Evolutionary conservation across 2,329 filamentous ascomycete genomes (phyloP), one percentile per base, ranked within the genome.

Genomic region (Myriosclerotinia duriaeana): DNA sequence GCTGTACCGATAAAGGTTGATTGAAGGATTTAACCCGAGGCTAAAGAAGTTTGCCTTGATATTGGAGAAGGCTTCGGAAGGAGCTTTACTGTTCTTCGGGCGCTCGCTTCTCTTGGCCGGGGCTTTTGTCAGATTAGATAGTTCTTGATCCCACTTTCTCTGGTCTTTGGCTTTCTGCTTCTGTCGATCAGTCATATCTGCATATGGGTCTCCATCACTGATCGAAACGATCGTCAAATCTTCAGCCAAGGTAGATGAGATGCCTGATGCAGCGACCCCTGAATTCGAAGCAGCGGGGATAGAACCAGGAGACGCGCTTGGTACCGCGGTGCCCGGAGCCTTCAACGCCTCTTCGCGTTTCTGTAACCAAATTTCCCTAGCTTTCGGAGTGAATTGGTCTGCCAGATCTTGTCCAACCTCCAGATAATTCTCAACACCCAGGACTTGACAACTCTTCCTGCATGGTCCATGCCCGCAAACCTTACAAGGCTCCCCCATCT

Each of bases 41-140:
- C 12, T 56, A 14, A 42, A 56, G 26, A 42, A 56, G 22, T 56
- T 56, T 15, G 38, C 54, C 26, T 52, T 52, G 48, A 30, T 26
- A 14, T 5, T 46, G 15, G 44, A 46, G 44, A 46, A 46, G 5
- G 1, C 17, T 17, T 46, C 17, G 1, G 17, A 7, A 20, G 44
- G 8, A 20, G 1, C 1, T 6, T 7, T 20, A n/a, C 22, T 52
- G 22, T 6, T 14, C 22, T 12, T 2, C 4, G n/a, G 9, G 22
- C n/a, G 46, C 12, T 50, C 46, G n/a, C 46, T 22, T 52, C 22
- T 52, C 15, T 26, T 26, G 11, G 3, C 15, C 5, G 48, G 22
- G 26, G 22, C 48, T 30, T 52, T 52, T 12, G 48, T 52, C 48
- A 52, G 26, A 5, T 17, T 44, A 30, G 9, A 22, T 44, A 44